phyloP scores from a whole-genome alignment of 2,329 filamentous ascomycete species.

The Fusarium verticillioides region DNA sequence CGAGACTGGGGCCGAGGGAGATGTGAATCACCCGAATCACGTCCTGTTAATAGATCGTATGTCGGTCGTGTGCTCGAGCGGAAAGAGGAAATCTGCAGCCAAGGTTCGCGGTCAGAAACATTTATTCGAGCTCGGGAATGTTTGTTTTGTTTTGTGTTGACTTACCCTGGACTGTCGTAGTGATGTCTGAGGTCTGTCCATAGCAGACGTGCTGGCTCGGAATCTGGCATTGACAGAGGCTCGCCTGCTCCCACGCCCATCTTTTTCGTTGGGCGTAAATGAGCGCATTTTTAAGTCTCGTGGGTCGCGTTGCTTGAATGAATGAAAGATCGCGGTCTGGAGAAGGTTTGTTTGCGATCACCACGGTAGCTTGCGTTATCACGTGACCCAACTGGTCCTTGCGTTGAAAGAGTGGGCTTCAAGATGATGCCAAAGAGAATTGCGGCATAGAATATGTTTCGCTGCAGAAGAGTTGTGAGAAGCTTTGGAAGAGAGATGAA shows the following conservation, averaged over 20 bases:
- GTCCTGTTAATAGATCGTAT: slow-evolving; percentile 68
- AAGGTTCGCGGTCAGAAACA: slow-evolving; percentile 17
- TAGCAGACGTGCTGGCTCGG: slow-evolving; percentile 51
- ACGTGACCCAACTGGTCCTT: slow-evolving; percentile 26
- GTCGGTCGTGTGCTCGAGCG: slow-evolving; percentile 63
- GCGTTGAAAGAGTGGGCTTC: neutral
- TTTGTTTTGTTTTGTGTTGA: slow-evolving; percentile 44
- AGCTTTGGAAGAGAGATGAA: neutral
- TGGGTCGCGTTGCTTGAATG: neutral
- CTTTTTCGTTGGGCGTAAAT: slow-evolving; percentile 48
- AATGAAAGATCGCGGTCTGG: slow-evolving; percentile 19
- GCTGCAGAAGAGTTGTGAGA: neutral
- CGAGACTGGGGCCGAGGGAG: slow-evolving; percentile 53
- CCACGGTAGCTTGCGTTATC: slow-evolving; percentile 35
- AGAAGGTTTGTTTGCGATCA: slow-evolving; percentile 31
- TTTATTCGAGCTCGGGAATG: neutral
- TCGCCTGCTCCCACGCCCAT: slow-evolving; percentile 45
- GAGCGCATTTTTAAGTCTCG: slow-evolving; percentile 47
- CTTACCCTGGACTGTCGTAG: slow-evolving; percentile 54
- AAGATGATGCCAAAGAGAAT: too few species aligned
- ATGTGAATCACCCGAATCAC: slow-evolving; percentile 55
- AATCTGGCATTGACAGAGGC: slow-evolving; percentile 48
- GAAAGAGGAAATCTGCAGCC: slow-evolving; percentile 57
- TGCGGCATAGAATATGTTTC: neutral
- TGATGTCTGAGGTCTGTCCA: slow-evolving; percentile 51